A percentile compares a stretch with the other conserved stretches of the same genome.
Evolutionary conservation across 1,139 yeast species (phyloP).

Genomic region (Sugiyamaella neomexicana): DNA sequence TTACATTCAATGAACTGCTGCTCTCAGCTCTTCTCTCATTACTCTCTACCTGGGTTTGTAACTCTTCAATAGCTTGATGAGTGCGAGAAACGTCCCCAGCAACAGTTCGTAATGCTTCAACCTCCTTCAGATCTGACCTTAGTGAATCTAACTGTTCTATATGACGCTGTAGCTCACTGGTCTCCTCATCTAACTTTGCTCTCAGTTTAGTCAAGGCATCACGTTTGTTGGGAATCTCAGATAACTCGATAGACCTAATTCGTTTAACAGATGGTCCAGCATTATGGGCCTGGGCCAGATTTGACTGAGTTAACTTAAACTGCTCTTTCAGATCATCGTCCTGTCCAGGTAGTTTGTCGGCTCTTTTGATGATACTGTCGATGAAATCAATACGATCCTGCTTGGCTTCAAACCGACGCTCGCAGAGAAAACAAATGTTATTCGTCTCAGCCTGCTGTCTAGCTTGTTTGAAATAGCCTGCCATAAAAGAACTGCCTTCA

Average conservation of each 20-base stretch:
- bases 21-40: conserved; percentile 38
- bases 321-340: conserved; percentile 32
- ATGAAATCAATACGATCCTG: conserved; percentile 41
- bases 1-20: conserved; percentile 38
- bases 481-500: conserved; percentile 65
- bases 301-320: conserved; percentile 30
- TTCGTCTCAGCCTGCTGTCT: conserved; percentile 53
- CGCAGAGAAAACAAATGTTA: conserved; percentile 59
- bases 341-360: conserved; percentile 29
- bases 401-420: conserved; percentile 54
- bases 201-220: conserved; percentile 1
- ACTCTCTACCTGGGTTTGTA: conserved; percentile 27
- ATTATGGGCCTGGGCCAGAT: conserved; percentile 8
- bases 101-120: conserved; percentile 43
- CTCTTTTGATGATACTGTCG: conserved; percentile 39
- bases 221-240: conserved; percentile 10
- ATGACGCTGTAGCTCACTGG: conserved; percentile 4
- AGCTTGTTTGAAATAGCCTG: conserved; percentile 64
- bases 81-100: conserved; percentile 35
- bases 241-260: conserved; percentile 1
- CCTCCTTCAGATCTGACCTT: conserved; percentile 27
- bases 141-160: conserved; percentile 22
- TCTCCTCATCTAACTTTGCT: not conserved
- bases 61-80: conserved; percentile 28
- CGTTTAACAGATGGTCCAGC: conserved; percentile 9